These are phyloP conservation scores for Kuraishia molischiana DNA, from an alignment of 805 yeast species.

Conservation along the genomic window DNA sequence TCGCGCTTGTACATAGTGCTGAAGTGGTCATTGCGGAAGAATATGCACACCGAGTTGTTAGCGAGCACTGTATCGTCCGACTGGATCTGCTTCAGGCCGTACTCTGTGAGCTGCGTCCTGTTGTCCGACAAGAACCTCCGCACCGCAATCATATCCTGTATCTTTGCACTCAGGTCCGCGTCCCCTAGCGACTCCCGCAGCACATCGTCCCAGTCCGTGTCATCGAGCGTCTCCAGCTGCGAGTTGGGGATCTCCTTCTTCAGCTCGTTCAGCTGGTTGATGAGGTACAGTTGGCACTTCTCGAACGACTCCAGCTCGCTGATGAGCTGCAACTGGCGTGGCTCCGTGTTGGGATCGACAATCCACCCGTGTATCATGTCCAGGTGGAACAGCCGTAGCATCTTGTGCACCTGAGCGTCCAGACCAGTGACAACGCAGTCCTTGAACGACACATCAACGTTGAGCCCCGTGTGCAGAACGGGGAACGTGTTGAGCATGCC, in stretches of 20 bases:
- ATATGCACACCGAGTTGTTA: conserved; percentile 50
- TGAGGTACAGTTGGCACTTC: conserved; percentile 18
- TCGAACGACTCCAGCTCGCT: conserved; percentile 14
- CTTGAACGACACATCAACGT: conserved; percentile 61
- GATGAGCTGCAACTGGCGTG: conserved; percentile 2
- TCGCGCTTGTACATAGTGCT: conserved; percentile 50
- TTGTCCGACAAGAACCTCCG: conserved; percentile 44
- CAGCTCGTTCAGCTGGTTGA: conserved; percentile 9
- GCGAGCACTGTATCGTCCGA: conserved; percentile 24
- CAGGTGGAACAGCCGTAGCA: conserved; percentile 14
- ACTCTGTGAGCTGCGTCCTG: conserved; percentile 65
- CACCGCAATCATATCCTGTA: conserved; percentile 4
- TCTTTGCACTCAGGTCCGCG: conserved; percentile 1
- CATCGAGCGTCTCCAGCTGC: not conserved
- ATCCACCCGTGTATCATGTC: conserved; percentile 81
- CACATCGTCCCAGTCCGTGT: conserved; percentile 3
- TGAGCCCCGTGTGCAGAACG: conserved; percentile 56
- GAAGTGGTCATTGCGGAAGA: conserved; percentile 89
- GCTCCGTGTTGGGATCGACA: conserved; percentile 19
- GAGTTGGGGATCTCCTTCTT: not conserved
- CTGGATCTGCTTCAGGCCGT: conserved; percentile 47
- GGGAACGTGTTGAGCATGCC: conserved; percentile 50
- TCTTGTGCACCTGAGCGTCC: conserved; percentile 6
- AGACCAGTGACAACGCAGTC: conserved; percentile 9
- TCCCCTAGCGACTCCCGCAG: conserved; percentile 1